Base-by-base conservation (phyloP, 2,329 filamentous ascomycete species). In the Microascus cirrosus region DNA sequence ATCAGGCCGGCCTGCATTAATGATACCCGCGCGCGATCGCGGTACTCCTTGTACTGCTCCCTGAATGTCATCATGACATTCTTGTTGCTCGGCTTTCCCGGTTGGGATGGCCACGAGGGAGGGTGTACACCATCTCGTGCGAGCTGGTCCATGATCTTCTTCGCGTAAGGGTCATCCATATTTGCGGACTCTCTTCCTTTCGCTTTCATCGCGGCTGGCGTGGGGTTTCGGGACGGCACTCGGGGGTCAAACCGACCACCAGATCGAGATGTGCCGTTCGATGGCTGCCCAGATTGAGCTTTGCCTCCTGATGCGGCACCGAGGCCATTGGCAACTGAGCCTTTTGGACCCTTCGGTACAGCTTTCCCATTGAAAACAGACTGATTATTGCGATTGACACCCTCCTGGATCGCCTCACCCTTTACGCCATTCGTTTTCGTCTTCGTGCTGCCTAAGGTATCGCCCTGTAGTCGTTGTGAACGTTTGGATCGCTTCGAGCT, bases 1-100 rank as follows among this genome's bases (percentile, higher is more conserved):
- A 87, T 82, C 8, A 85, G 70, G 12, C 79, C 80, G 15, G 77
- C 81, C 60, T 76, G 79, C 58, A 84, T 82, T 50, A 87, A 69
- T 3, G 79, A 80, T 15, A 73, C 72, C 55, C 84, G 79, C 8
- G 79, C 82, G 60, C 75, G 78, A 57, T 74, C 74, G 58, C 83
- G 76, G 62, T 85, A 86, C 12, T 70, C 70, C 61, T 82, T 83
- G 65, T 80, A 81, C 20, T 74, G 70, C 54, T 81, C 77, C 52
- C 81, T 75, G 59, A 84, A 79, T 55, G 69, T 73, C 58, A 83
- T 77, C 67, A 85, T 77, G 13, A 73, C 73, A 11, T 68, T 70
- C 61, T 79, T 77, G 62, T 77, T 77, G 24, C 70, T 68, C 10
- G 77, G 75, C 56, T 81, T 76, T 28, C 81, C 80, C 1, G 79